phyloP scores from a whole-genome alignment of 495 filamentous ascomycete genomes.

The Aspergillus baeticus region DNA sequence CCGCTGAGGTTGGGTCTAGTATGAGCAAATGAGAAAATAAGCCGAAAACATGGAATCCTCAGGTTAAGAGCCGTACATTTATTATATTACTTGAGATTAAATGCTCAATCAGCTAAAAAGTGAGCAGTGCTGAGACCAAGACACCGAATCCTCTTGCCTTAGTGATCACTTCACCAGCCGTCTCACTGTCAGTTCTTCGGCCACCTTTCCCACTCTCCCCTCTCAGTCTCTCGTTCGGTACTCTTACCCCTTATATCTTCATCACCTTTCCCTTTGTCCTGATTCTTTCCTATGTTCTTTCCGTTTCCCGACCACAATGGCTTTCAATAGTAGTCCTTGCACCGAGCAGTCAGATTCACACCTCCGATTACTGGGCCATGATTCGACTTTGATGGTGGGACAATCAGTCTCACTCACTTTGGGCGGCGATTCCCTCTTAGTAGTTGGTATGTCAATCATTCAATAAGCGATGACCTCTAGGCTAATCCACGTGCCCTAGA shows the following conservation, averaged over 20 bases:
- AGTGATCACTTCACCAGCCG: constrained; percentile 18
- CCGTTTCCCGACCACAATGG: constrained; percentile 26
- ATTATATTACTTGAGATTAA: no score
- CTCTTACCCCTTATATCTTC: constrained; percentile 8
- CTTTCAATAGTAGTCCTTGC: constrained; percentile 17
- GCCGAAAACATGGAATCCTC: no score
- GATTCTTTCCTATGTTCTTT: constrained; percentile 13
- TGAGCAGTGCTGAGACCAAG: background rate
- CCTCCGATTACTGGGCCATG: constrained; percentile 29
- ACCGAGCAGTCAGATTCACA: constrained; percentile 24
- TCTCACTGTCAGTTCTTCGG: background rate
- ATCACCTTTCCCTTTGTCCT: constrained; percentile 19
- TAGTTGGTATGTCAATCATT: constrained; percentile 50
- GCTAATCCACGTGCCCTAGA: constrained; percentile 19
- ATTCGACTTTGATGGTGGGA: constrained; percentile 53
- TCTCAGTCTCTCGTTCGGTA: constrained; percentile 4
- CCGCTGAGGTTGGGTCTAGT: no score
- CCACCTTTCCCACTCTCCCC: background rate
- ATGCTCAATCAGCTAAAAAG: background rate
- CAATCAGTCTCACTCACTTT: constrained; percentile 61
- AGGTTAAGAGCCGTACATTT: no score
- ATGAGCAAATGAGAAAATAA: no score
- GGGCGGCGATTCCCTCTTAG: constrained; percentile 61
- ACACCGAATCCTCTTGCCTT: constrained; percentile 15
- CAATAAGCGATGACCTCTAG: background rate